phyloP scores from a whole-genome alignment of 441 rosid genomes.

The Kokia cookei region DNA sequence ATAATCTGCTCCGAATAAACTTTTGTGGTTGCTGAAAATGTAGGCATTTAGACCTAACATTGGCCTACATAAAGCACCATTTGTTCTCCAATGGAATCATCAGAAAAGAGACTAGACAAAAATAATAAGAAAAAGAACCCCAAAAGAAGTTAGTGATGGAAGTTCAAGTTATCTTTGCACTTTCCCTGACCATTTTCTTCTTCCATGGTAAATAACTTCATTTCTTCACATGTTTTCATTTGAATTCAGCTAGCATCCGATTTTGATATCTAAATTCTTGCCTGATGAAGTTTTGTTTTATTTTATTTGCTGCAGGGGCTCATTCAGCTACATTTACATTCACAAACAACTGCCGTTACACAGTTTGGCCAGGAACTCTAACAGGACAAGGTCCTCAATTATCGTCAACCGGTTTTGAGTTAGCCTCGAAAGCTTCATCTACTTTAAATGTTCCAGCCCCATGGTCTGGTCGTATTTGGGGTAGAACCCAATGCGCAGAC shows the following conservation, averaged over 20 bases:
- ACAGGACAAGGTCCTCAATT: constrained; percentile 12
- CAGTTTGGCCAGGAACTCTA: constrained; percentile 29
- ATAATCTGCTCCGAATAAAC: too few species aligned
- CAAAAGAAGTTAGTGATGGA: not conserved
- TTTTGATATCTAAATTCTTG: not conserved
- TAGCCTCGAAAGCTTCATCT: constrained; percentile 11
- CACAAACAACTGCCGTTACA: constrained; percentile 18
- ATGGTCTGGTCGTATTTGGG: constrained; percentile 34
- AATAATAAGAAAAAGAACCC: too few species aligned
- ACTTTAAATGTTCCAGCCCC: not conserved
- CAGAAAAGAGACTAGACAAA: too few species aligned
- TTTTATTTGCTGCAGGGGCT: not conserved
- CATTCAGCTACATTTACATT: constrained; percentile 17
- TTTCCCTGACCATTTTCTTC: not conserved
- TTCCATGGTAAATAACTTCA: not conserved
- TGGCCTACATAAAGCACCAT: too few species aligned
- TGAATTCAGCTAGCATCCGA: too few species aligned
- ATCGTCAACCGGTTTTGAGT: constrained; percentile 21
- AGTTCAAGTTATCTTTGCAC: not conserved
- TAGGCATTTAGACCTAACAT: too few species aligned
- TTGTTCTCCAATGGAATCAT: too few species aligned
- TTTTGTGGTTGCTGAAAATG: too few species aligned
- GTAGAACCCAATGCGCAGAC: constrained; percentile 23
- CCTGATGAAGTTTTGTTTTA: too few species aligned
- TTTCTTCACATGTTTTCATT: too few species aligned